These are phyloP conservation scores for Lentinula novae-zelandiae DNA, from an alignment of 1,284 basidiomycete species.

Conservation along the genomic window DNA sequence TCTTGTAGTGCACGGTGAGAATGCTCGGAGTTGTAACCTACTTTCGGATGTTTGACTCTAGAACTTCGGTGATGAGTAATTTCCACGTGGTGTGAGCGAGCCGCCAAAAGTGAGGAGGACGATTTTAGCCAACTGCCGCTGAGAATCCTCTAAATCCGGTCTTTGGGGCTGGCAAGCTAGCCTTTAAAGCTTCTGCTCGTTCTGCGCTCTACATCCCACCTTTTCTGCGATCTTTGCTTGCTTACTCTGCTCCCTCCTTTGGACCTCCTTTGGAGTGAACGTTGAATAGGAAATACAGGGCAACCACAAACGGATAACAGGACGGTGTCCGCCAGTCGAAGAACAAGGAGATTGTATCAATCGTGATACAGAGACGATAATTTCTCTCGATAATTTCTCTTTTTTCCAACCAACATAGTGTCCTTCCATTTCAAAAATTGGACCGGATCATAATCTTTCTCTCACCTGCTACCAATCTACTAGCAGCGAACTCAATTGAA, in stretches of 20 bases:
- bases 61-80: background rate
- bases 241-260: background rate
- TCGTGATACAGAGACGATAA: background rate
- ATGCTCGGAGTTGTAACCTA: too few relatives aligned
- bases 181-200: background rate
- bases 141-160: background rate
- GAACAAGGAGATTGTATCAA: background rate
- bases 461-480: background rate
- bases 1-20: too few relatives aligned
- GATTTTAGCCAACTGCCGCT: conserved; percentile 1
- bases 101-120: background rate
- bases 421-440: background rate
- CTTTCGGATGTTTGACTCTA: too few relatives aligned
- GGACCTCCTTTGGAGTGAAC: background rate
- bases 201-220: background rate
- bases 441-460: background rate
- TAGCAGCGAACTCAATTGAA: background rate
- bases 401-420: background rate
- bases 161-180: background rate
- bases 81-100: background rate
- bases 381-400: background rate
- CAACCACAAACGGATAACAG: background rate
- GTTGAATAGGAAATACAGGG: background rate
- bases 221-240: background rate
- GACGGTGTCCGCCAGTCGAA: background rate